Evolutionary conservation across 2,329 filamentous ascomycete genomes (phyloP), one percentile per base, ranked within the genome.

Genomic region (Beauveria caledonica): DNA sequence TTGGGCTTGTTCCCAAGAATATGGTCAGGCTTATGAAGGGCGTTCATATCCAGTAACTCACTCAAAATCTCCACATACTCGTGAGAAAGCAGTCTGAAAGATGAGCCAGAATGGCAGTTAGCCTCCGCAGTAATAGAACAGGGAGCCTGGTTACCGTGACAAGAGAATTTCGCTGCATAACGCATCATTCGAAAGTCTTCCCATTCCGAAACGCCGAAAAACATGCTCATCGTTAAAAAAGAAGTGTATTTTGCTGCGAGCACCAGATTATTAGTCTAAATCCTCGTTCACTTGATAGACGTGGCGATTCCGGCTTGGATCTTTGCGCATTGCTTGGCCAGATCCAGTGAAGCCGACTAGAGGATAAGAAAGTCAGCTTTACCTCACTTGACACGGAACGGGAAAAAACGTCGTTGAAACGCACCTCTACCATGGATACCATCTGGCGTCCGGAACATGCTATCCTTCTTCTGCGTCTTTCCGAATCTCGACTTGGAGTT

Each of bases 301-400:
- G 71, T 96, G 91, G 68, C 91, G 87, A 71, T 84, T 88, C 69
- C 92, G 83, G 63, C 87, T 86, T 52, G 86, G 85, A 71, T 97
- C 94, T 74, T 96, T 97, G 67, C 92, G 89, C 94, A 97, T 97
- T 66, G 88, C 83, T 75, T 96, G 91, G 62, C 94, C 94, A 59
- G 92, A 97, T 63, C 94, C 94, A 9, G 91, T 96, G 70, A 99
- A 97, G 39, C 94, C 94, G 70, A 99, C 94, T 97, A 66, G 7
- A 52, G 21, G 5, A 36, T 4, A 17, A 5, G n/a, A 15, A 61
- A 71, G 70, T 59, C 57, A 49, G 39, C 27, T 48, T 4, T 36
- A 8, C 27, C 48, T 4, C 15, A 8, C 49, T 46, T 8, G 25
- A 17, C 11, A 33, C 27, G 46, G n/a, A 17, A 21, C 10, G 21